These are phyloP conservation scores for Piromyces finnis DNA, from an alignment of 192 early-diverging fungal species.

Conservation along the genomic window DNA sequence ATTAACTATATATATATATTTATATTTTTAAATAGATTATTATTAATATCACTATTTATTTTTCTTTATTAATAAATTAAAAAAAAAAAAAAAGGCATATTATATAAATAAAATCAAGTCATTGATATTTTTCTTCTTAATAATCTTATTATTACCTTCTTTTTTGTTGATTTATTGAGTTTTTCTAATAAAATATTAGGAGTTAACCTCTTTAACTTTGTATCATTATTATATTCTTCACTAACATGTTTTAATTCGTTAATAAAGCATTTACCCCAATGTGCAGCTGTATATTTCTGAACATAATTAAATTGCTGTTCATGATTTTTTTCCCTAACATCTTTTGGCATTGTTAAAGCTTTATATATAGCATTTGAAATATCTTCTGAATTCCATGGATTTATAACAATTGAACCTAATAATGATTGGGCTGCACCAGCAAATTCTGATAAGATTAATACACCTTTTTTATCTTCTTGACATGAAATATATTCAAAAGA, in stretches of 20 bases:
- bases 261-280: conserved; percentile 16
- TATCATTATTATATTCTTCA: conserved; percentile 12
- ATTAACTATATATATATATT: neutral
- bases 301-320: conserved; percentile 2
- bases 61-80: too few relatives aligned
- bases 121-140: too few relatives aligned
- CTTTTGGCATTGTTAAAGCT: conserved; percentile 15
- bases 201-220: conserved; percentile 3
- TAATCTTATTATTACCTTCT: conserved; percentile 8
- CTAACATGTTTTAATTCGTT: neutral
- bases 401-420: conserved; percentile 27
- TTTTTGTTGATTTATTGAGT: neutral
- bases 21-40: neutral
- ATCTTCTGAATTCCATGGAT: conserved; percentile 30
- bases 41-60: neutral
- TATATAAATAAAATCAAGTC: too few relatives aligned
- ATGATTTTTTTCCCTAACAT: conserved; percentile 24
- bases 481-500: conserved; percentile 37
- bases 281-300: neutral
- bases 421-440: conserved; percentile 31
- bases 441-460: conserved; percentile 35
- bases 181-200: neutral
- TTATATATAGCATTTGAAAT: conserved; percentile 22
- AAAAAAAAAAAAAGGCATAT: too few relatives aligned
- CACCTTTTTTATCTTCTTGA: conserved; percentile 26